Conservation (phyloP, 106 monocot genomes). For the Posidonia australis region DNA sequence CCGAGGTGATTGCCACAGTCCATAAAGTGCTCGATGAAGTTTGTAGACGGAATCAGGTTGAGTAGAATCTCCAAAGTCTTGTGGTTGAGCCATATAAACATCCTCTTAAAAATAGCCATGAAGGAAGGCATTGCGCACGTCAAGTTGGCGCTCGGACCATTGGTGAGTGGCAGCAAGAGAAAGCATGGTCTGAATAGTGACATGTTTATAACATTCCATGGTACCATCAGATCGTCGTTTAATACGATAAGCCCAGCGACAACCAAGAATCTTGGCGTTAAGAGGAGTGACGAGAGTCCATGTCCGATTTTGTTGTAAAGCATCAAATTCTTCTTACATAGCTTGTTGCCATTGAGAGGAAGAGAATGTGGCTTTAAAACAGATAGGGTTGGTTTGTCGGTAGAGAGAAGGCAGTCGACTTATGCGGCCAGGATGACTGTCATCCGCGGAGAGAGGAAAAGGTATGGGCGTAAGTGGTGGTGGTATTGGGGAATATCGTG, state of each 20-base stretch:
- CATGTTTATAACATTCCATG: neutral
- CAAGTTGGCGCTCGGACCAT: neutral
- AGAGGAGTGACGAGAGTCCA: too few relatives aligned
- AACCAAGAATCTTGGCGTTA: neutral
- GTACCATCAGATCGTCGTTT: neutral
- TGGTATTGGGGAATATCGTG: too few relatives aligned
- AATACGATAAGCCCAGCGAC: neutral
- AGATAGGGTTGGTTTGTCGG: too few relatives aligned
- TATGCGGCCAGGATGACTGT: too few relatives aligned
- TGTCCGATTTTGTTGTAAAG: too few relatives aligned
- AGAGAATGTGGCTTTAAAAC: neutral
- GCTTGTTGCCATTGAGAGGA: neutral
- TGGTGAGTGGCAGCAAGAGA: neutral
- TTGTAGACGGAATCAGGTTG: neutral
- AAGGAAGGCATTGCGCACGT: neutral
- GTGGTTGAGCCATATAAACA: neutral
- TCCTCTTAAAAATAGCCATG: neutral
- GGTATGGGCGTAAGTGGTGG: too few relatives aligned
- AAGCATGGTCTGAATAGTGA: too few relatives aligned
- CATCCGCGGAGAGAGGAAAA: too few relatives aligned
- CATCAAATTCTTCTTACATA: neutral
- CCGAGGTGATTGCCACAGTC: neutral
- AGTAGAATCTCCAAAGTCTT: neutral
- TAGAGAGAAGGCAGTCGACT: too few relatives aligned
- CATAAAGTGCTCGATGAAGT: neutral